A percentile compares a stretch with the other conserved stretches of the same genome.
phyloP scores from a whole-genome alignment of 306 rosid genomes.

The Inga laurina region DNA sequence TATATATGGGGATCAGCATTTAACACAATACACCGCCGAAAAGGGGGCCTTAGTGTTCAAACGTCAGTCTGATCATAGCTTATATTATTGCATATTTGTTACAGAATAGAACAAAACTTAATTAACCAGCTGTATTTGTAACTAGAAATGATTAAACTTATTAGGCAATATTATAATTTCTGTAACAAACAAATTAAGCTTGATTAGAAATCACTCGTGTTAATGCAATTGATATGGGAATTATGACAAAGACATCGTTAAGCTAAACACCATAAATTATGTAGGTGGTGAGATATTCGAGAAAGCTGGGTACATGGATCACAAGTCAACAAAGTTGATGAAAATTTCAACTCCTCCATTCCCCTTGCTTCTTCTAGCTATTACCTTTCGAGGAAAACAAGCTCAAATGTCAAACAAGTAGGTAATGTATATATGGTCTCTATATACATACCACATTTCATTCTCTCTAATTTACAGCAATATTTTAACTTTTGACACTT shows the following conservation, averaged over 20 bases:
- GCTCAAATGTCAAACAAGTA: constrained; percentile 29
- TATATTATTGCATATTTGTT: not conserved
- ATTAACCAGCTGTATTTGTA: not conserved
- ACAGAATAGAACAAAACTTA: not conserved
- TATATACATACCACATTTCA: not conserved
- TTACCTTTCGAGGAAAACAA: not conserved
- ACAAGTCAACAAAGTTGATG: constrained; percentile 30
- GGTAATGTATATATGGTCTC: constrained; percentile 4
- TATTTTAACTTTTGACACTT: constrained; percentile 1
- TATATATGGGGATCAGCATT: not conserved
- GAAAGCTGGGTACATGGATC: constrained; percentile 19
- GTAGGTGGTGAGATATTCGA: constrained; percentile 13
- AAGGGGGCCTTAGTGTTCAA: not conserved
- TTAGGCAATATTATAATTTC: not conserved
- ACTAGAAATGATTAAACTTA: not conserved
- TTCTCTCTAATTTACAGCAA: constrained; percentile 1
- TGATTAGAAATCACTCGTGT: not conserved
- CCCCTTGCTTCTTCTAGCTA: not conserved
- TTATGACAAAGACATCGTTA: not conserved
- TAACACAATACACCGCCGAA: not conserved
- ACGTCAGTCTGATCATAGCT: not conserved
- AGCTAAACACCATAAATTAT: not conserved
- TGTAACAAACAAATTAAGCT: not conserved
- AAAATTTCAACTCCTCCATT: constrained; percentile 18
- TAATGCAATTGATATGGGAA: not conserved